Evolutionary conservation across 176 grass and related monocot genomes (phyloP), one percentile per base, ranked within the genome.

Genomic region (Alopecurus myosuroides): DNA sequence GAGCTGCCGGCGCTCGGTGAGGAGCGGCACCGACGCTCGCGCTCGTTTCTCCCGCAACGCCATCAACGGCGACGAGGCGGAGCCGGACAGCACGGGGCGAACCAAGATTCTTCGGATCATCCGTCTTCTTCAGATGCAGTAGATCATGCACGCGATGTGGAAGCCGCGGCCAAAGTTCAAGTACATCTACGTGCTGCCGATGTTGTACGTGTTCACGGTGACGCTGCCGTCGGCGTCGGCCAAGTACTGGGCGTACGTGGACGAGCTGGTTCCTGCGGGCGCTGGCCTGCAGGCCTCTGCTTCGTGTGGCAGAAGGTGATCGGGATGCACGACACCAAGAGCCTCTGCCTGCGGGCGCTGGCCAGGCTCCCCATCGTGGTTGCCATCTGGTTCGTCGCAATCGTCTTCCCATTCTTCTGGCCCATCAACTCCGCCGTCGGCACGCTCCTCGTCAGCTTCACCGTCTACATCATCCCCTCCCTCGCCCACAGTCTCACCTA

Each of bases 71-170:
- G n/a, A n/a, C n/a, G n/a, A n/a, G n/a, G n/a, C n/a, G n/a, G n/a
- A n/a, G n/a, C n/a, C n/a, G n/a, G n/a, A n/a, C n/a, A n/a, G n/a
- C n/a, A n/a, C n/a, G n/a, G n/a, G n/a, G n/a, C n/a, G n/a, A n/a
- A n/a, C n/a, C n/a, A n/a, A n/a, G n/a, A n/a, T n/a, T n/a, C n/a
- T n/a, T n/a, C n/a, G n/a, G n/a, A n/a, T n/a, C n/a, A n/a, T n/a
- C n/a, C n/a, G n/a, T n/a, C n/a, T n/a, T n/a, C n/a, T n/a, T n/a
- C n/a, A n/a, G 52, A 0, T 53, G 26, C 92, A 94, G 89, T 1
- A 94, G 87, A 94, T 94, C 87, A 94, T 94, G 92, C 89, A 94
- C 92, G 92, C 92, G 44, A 94, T 94, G 92, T 94, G 92, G 92
- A 94, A 94, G 52, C 92, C 92, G n/a, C 0, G 89, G n/a, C n/a